Evolutionary conservation across 1,139 yeast genomes (phyloP), one percentile per base, ranked within the genome.

Genomic region (Pneumocystis oryctolagi): DNA sequence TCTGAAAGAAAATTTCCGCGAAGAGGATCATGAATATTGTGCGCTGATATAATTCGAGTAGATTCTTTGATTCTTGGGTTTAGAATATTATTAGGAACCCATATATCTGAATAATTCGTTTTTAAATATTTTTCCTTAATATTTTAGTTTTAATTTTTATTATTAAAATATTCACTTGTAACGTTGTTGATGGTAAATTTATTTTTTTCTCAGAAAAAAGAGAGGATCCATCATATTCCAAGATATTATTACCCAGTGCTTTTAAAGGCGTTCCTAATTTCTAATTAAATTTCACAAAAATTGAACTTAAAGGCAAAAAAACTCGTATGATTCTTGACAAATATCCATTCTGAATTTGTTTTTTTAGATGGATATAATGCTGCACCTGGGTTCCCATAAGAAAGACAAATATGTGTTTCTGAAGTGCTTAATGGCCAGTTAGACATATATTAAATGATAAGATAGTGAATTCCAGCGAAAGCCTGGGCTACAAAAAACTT

Each of bases 401-500:
- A 56, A 39, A 61, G 42, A 20, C 34, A 57, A 57, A 57, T 25
- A 39, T 57, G 59, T 35, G 59, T 57, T 20, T 35, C 40, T 20
- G 37, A 57, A 2, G 30, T 30, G 20, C 42, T 57, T 35, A 57
- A 35, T 30, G 59, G 59, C 59, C 59, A 57, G 9, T 5, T 30
- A 35, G 59, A 57, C 59, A 57, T 57, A 30, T 39, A 57, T 20
- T 39, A 57, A 37, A 9, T 47, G 16, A 3, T 47, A 47, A 47
- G 30, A 25, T 9, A 9, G 5, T 37, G 20, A 12, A 47, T 47
- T 20, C 20, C 25, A 8, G 6, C 16, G 31, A 2, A 34, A 2
- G 30, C 25, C 8, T 25, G 5, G 12, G 14, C 2, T 40, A 18
- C 18, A 20, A 40, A 40, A 5, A 35, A 35, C 16, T n/a, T 12